phyloP scores from a whole-genome alignment of 257 asterid species.

The Solanum peruvianum region DNA sequence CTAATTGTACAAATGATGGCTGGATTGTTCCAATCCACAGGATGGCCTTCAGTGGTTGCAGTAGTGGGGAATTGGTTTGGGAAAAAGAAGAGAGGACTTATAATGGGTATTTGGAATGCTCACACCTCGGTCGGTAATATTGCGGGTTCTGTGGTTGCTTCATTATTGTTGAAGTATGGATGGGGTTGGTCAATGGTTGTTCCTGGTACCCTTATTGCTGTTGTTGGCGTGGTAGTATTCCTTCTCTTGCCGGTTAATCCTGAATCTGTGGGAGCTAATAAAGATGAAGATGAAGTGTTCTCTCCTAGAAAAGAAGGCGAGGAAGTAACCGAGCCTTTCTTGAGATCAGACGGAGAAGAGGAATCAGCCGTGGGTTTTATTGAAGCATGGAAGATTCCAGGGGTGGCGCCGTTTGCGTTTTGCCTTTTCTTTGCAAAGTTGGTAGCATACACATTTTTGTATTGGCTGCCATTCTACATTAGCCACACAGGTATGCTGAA shows the following conservation, averaged over 20 bases:
- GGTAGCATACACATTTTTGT: slow-evolving; percentile 88
- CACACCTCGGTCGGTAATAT: slow-evolving; percentile 96
- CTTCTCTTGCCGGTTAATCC: slow-evolving; percentile 77
- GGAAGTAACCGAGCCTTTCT: slow-evolving; percentile 42
- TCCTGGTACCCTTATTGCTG: slow-evolving; percentile 64
- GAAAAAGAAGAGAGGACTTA: slow-evolving; percentile 87
- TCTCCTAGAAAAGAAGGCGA: slow-evolving; percentile 43
- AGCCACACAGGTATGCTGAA: slow-evolving; percentile 71
- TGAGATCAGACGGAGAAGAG: slow-evolving; percentile 20
- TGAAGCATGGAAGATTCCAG: slow-evolving; percentile 91
- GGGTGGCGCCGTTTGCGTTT: slow-evolving; percentile 74
- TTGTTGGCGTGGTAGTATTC: slow-evolving; percentile 52
- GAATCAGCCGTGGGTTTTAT: slow-evolving; percentile 66
- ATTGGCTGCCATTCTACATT: slow-evolving; percentile 95
- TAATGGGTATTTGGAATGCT: slow-evolving; percentile 98
- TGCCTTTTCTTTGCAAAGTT: slow-evolving; percentile 72
- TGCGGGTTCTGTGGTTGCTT: slow-evolving; percentile 75
- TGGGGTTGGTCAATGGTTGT: slow-evolving; percentile 98
- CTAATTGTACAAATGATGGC: slow-evolving; percentile 81
- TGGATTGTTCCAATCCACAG: slow-evolving; percentile 90
- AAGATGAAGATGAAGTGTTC: slow-evolving; percentile 25
- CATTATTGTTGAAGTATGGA: slow-evolving; percentile 63
- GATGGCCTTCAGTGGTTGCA: slow-evolving; percentile 99
- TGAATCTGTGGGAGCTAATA: slow-evolving; percentile 39
- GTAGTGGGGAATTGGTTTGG: slow-evolving; percentile 98